phyloP scores from a whole-genome alignment of 2,329 filamentous ascomycete genomes.

The Pseudopithomyces maydicus region DNA sequence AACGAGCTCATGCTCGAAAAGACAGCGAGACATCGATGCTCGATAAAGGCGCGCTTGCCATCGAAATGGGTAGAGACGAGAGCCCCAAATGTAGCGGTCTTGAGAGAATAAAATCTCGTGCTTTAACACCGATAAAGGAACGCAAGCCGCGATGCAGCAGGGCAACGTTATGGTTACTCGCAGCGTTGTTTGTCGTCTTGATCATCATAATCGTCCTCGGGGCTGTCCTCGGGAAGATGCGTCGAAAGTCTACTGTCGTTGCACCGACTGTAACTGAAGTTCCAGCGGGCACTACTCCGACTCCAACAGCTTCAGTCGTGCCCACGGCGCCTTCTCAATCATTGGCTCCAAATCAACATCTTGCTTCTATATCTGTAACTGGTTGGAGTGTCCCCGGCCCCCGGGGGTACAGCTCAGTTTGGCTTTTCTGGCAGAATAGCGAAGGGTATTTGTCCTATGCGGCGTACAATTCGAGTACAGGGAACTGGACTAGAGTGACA shows the following conservation, averaged over 20 bases:
- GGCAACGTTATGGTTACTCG: slow-evolving; percentile 16
- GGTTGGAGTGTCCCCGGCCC: slow-evolving; percentile 16
- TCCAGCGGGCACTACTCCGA: slow-evolving; percentile 12
- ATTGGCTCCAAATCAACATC: slow-evolving; percentile 1
- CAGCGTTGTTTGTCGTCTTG: slow-evolving; percentile 8
- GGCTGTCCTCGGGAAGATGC: slow-evolving; percentile 18
- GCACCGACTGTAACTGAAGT: slow-evolving; percentile 18
- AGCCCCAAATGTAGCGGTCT: background rate
- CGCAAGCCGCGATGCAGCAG: slow-evolving; percentile 11
- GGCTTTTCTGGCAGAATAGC: slow-evolving; percentile 20
- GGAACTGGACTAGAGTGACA: slow-evolving; percentile 20
- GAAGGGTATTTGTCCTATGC: slow-evolving; percentile 16
- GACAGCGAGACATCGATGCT: slow-evolving; percentile 12
- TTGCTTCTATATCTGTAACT: slow-evolving; percentile 16
- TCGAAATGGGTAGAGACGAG: background rate
- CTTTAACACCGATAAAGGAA: background rate
- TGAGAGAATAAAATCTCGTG: background rate
- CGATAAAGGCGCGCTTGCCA: slow-evolving; percentile 8
- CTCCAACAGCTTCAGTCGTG: slow-evolving; percentile 10
- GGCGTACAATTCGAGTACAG: slow-evolving; percentile 21
- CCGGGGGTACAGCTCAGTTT: slow-evolving; percentile 12
- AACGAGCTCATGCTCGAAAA: slow-evolving; percentile 10
- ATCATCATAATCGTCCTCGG: slow-evolving; percentile 17
- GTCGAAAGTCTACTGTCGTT: background rate
- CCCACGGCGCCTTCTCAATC: background rate